Conservation (phyloP, 805 yeast genomes). For the Novakomyces olei region DNA sequence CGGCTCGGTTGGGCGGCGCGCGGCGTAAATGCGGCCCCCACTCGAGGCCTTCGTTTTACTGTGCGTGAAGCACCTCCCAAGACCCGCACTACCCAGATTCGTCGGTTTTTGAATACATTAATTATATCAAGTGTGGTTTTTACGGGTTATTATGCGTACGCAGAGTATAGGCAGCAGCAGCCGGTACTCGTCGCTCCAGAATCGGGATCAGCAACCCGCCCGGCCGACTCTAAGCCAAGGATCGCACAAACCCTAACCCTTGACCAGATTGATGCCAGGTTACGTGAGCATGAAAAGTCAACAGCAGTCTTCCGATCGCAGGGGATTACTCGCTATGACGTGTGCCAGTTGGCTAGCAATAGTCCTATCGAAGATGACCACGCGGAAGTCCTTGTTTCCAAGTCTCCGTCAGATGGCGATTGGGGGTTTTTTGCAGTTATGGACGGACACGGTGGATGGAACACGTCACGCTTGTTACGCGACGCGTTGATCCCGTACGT, state of each 20-base stretch:
- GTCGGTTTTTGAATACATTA: no score
- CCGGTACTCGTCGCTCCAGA: no score
- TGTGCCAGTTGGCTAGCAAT: conserved; percentile 74
- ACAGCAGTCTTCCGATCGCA: conserved; percentile 19
- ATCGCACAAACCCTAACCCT: no score
- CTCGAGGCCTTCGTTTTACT: no score
- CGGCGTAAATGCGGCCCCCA: no score
- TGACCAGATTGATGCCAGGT: neutral
- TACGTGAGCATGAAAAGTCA: neutral
- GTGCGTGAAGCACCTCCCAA: no score
- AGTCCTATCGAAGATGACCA: conserved; percentile 89
- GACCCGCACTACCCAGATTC: no score
- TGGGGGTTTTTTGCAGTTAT: conserved; percentile 91
- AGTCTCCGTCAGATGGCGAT: conserved; percentile 28
- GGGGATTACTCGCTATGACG: conserved; percentile 74
- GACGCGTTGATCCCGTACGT: conserved; percentile 59
- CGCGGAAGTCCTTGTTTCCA: conserved; percentile 53
- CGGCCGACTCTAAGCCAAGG: conserved; percentile 15
- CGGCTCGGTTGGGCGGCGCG: no score
- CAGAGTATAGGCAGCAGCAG: no score
- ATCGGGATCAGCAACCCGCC: no score
- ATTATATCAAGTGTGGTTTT: no score
- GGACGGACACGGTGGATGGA: conserved; percentile 93
- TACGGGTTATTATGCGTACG: no score
- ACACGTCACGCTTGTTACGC: conserved; percentile 66